Evolutionary conservation across 768 basidiomycete genomes (phyloP).

Genomic region (Tephrocybe sp.): DNA sequence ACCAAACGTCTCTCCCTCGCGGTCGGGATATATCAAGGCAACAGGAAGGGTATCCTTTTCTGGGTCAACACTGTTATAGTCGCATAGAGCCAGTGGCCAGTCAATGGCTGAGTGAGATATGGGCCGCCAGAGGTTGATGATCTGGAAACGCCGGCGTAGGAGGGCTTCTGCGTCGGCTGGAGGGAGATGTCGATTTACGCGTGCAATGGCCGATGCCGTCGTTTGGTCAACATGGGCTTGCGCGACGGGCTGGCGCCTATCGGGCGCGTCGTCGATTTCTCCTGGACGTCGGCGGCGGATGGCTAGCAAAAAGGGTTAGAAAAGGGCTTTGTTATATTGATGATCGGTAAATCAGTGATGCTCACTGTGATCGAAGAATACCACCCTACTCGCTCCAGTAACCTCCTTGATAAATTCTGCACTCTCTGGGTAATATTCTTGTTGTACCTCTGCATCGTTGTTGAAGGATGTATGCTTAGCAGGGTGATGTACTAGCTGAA

Average conservation of each 20-base stretch:
- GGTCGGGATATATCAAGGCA: conserved; percentile 46
- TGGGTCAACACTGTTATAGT: conserved; percentile 44
- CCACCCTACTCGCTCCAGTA: conserved; percentile 56
- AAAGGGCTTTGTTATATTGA: neutral
- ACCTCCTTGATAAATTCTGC: conserved; percentile 53
- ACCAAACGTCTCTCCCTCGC: conserved; percentile 51
- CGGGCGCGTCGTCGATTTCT: conserved; percentile 30
- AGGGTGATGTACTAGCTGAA: conserved; percentile 33
- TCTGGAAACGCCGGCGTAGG: conserved; percentile 50
- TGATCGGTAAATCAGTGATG: neutral
- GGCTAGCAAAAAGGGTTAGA: neutral
- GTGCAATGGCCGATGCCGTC: conserved; percentile 36
- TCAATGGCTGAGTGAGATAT: conserved; percentile 47
- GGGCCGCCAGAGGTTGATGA: conserved; percentile 64
- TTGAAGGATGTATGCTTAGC: conserved; percentile 45
- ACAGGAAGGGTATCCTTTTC: conserved; percentile 43
- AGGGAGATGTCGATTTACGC: conserved; percentile 53
- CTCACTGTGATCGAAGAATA: conserved; percentile 66
- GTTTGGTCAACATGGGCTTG: conserved; percentile 58
- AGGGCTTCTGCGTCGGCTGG: conserved; percentile 41
- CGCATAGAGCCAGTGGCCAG: conserved; percentile 52
- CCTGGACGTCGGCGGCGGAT: conserved; percentile 42
- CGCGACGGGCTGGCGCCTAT: conserved; percentile 45
- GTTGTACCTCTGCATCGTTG: conserved; percentile 45
- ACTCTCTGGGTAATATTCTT: conserved; percentile 60